phyloP scores from a whole-genome alignment of 306 rosid species.

The Comarum palustre region DNA sequence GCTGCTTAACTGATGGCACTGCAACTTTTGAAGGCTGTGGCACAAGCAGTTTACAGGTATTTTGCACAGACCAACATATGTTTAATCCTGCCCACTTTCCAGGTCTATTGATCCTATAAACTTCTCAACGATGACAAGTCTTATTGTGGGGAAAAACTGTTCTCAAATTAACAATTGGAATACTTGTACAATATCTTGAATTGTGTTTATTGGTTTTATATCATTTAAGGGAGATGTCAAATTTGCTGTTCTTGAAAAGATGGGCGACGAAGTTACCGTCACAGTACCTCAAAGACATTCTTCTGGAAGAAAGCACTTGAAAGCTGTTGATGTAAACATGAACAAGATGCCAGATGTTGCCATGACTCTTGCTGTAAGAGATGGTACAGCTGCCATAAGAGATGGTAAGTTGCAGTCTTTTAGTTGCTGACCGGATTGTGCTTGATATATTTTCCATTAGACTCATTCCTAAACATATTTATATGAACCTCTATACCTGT shows the following conservation, averaged over 20 bases:
- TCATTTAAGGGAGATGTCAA: constrained; percentile 83
- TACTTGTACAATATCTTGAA: background rate
- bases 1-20: constrained; percentile 99
- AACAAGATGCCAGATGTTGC: constrained; percentile 99
- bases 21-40: constrained; percentile 96
- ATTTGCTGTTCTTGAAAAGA: constrained; percentile 95
- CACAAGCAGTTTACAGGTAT: constrained; percentile 96
- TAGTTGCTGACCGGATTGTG: background rate
- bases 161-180: background rate
- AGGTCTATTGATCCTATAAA: background rate
- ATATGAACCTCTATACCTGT: background rate
- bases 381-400: constrained; percentile 85
- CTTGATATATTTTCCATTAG: background rate
- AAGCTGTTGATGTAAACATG: constrained; percentile 87
- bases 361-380: constrained; percentile 95
- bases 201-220: constrained; percentile 1
- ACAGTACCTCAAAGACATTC: constrained; percentile 74
- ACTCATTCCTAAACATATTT: background rate
- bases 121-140: background rate
- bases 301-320: constrained; percentile 56
- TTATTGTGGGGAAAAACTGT: background rate
- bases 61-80: constrained; percentile 15
- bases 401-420: constrained; percentile 61
- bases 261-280: constrained; percentile 93
- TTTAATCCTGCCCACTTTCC: background rate